These are phyloP conservation scores for Cryptococcus maquisensis DNA, from an alignment of 1,284 basidiomycete species.

Conservation along the genomic window DNA sequence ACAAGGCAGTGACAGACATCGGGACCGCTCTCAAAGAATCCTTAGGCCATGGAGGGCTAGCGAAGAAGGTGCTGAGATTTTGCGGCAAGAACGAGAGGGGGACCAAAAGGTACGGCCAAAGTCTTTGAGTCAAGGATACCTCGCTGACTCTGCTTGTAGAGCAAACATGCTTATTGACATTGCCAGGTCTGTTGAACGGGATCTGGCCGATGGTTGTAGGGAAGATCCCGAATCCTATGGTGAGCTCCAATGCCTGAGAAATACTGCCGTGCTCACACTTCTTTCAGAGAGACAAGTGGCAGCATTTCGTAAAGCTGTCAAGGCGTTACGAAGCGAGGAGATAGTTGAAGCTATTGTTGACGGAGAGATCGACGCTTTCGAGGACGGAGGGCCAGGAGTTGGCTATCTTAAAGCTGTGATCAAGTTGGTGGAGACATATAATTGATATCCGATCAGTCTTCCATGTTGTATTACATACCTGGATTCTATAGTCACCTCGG, in stretches of 20 bases:
- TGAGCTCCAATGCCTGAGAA: not conserved
- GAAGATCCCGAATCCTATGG: constrained; percentile 11
- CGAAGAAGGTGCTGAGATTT: constrained; percentile 5
- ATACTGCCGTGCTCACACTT: not conserved
- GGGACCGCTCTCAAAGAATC: constrained; percentile 7
- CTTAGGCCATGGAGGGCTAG: constrained; percentile 13
- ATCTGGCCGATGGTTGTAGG: constrained; percentile 10
- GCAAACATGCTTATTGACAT: constrained; percentile 4
- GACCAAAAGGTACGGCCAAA: not conserved
- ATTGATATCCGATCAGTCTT: too few relatives aligned
- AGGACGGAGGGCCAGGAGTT: constrained; percentile 9
- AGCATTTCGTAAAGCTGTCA: constrained; percentile 10
- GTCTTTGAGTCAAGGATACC: not conserved
- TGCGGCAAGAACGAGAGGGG: constrained; percentile 16
- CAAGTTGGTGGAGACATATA: not conserved
- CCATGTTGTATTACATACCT: too few relatives aligned
- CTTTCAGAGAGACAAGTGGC: constrained; percentile 3
- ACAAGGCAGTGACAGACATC: constrained; percentile 7
- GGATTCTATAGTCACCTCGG: too few relatives aligned
- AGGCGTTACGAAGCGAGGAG: constrained; percentile 8
- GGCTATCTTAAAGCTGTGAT: constrained; percentile 8
- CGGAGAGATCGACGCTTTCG: constrained; percentile 8
- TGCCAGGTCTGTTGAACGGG: constrained; percentile 6
- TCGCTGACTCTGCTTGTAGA: not conserved
- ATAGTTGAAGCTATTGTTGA: constrained; percentile 8